Base-by-base conservation (phyloP, 208 protist species). In the Acanthamoeba castellanii region DNA sequence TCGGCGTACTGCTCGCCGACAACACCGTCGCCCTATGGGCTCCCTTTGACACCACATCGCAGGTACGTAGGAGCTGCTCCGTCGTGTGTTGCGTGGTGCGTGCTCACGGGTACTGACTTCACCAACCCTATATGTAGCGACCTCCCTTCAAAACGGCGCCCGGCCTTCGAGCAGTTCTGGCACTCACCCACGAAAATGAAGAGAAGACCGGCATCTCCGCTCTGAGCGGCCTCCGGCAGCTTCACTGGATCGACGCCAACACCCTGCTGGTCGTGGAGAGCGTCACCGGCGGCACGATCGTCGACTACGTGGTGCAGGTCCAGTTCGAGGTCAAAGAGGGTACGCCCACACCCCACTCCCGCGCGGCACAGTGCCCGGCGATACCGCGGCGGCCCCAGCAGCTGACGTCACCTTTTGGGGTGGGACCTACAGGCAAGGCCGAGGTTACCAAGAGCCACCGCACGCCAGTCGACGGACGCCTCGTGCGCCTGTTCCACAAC, bases 401-500 rank as follows among this genome's bases (percentile, higher is more conserved):
- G 42, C 42, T 45, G 42, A 45, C 42, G 5, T 8, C 42, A 45
- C 37, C 37, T 37, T 37, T 37, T 37, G 37, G 37, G 42, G 42
- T 45, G 5, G 42, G 42, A 45, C 5, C 42, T 45, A 3, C 59
- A 88, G 81, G 81, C 59, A 92, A 92, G 87, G 64, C 47, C 30
- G 57, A 47, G 27, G 59, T 92, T 1, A 25, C 16, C 34, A 92
- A 74, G 87, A 59, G 87, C 42, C 89, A 78, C 47, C 66, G 66
- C 32, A 81, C 89, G 59, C 64, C 57, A 13, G 89, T 93, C 5
- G 89, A 93, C 7, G 89, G 66, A 32, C 34, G 89, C 8, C 42
- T 93, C 25, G 27, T 93, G 30, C 89, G 89, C 20, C 57, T 93
- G 64, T 93, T 93, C 52, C 89, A 93, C 89, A 93, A 93, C 47